Evolutionary conservation across 768 basidiomycete species (phyloP).

Genomic region (Porphyrellus cyaneotinctus): DNA sequence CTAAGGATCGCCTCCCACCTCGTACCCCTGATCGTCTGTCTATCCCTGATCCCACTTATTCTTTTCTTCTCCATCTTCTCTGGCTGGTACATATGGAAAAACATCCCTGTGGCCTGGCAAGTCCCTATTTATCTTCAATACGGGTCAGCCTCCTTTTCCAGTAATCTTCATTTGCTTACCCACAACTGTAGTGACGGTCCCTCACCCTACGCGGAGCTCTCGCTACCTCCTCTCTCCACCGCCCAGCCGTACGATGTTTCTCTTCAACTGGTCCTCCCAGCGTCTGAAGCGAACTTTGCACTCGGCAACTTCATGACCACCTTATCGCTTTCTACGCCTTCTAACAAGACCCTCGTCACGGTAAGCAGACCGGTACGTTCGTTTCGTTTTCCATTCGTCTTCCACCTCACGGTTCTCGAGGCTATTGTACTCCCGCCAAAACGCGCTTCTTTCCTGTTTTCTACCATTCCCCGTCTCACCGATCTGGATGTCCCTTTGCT

Average conservation of each 20-base stretch:
- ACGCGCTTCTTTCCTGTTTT: constrained; percentile 33
- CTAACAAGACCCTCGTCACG: constrained; percentile 59
- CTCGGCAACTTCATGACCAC: constrained; percentile 85
- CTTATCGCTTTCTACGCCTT: constrained; percentile 52
- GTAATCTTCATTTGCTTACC: constrained; percentile 2
- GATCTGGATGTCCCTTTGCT: constrained; percentile 55
- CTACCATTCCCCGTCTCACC: constrained; percentile 38
- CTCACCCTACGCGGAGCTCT: constrained; percentile 57
- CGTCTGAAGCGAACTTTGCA: constrained; percentile 59
- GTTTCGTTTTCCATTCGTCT: neutral
- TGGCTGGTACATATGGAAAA: constrained; percentile 73
- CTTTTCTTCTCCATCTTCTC: constrained; percentile 58
- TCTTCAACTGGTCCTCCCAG: constrained; percentile 61
- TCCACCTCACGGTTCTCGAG: constrained; percentile 35
- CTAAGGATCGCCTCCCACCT: constrained; percentile 51
- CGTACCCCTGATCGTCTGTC: constrained; percentile 60
- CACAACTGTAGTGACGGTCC: constrained; percentile 51
- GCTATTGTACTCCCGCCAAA: constrained; percentile 50
- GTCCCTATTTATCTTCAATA: constrained; percentile 70
- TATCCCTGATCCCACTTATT: constrained; percentile 59
- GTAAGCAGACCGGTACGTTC: constrained; percentile 63
- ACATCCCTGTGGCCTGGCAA: constrained; percentile 67
- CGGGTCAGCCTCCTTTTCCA: constrained; percentile 47
- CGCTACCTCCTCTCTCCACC: constrained; percentile 48
- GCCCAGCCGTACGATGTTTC: constrained; percentile 75